Conservation (phyloP, 2,329 filamentous ascomycete species). For the Fusarium sp. region DNA sequence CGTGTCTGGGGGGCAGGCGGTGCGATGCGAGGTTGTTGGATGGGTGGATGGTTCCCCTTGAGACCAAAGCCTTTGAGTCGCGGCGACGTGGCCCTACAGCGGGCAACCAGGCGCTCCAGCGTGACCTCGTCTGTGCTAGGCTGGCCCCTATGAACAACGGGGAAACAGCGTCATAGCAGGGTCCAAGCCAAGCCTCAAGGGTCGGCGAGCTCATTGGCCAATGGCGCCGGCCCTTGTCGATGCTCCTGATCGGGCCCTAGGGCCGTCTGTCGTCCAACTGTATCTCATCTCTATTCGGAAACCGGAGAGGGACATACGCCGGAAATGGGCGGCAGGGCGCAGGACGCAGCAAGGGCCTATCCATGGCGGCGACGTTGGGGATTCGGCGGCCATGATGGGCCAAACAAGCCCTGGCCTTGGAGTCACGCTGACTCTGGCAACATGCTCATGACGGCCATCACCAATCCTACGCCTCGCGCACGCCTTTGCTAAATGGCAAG, state of each 20-base stretch:
- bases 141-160: constrained; percentile 3
- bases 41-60: constrained; percentile 23
- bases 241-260: constrained; percentile 37
- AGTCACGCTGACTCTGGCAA: constrained; percentile 36
- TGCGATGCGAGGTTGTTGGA: constrained; percentile 38
- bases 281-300: constrained; percentile 41
- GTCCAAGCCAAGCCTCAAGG: constrained; percentile 16
- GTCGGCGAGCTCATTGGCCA: constrained; percentile 32
- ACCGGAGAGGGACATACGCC: constrained; percentile 26
- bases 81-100: constrained; percentile 47
- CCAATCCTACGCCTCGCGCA: constrained; percentile 22
- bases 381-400: not conserved
- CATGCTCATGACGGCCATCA: not conserved
- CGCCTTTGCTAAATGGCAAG: constrained; percentile 24
- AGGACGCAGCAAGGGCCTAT: constrained; percentile 28
- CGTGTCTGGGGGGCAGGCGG: constrained; percentile 15
- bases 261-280: constrained; percentile 17
- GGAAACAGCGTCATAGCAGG: constrained; percentile 35
- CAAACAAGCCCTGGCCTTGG: constrained; percentile 22
- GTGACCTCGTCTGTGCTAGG: constrained; percentile 16
- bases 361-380: constrained; percentile 24
- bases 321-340: constrained; percentile 33
- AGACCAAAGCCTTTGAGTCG: constrained; percentile 19
- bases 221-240: constrained; percentile 23
- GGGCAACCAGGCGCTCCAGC: constrained; percentile 16